Evolutionary conservation across 306 rosid species (phyloP), one percentile per base, ranked within the genome.

Genomic region (Trichosanthes cucumerina): DNA sequence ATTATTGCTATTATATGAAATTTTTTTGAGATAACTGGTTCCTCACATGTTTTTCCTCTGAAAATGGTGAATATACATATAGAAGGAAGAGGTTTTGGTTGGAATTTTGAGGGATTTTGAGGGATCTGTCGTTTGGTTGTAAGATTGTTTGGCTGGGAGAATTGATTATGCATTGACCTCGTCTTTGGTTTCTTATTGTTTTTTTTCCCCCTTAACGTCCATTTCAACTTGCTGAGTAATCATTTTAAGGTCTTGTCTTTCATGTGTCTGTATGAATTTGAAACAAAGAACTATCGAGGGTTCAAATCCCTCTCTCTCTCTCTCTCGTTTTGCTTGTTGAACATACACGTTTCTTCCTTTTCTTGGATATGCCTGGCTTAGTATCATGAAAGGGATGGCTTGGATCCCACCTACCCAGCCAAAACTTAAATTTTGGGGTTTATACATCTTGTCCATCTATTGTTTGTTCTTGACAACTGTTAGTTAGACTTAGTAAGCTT

Each of bases 361-460:
- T 50, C 23, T 31, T 47, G 64, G 26, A 33, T 75, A 53, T 75
- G 47, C 46, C 33, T 28, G 15, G 26, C 79, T 75, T 21, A 33
- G 78, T 75, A 75, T 75, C 78, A 31, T 18, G 57, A 50, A 75
- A 75, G 28, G 78, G 16, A 5, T 18, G 41, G 39, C 44, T 16
- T 50, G 78, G 58, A 60, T 73, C 60, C 60, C 78, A 49, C 60
- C 78, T 50, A 74, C 60, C 78, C 14, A 31, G 47, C 78, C 46
- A 31, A 75, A 50, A 31, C 23, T 18, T 5, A 34, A 26, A 34
- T 43, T 68, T 71, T 24, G 57, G 39, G 54, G 10, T 44, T 8
- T 1, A 69, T 39, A 21, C 1, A 69, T 70, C 54, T 70, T 70
- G 36, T 44, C 74, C 52, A 69, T 21, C 38, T 6, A 44, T 23